A percentile compares a stretch with the other conserved stretches of the same genome.
Conservation (phyloP, 495 filamentous ascomycete species). For the Staphylotrichum longicolle region DNA sequence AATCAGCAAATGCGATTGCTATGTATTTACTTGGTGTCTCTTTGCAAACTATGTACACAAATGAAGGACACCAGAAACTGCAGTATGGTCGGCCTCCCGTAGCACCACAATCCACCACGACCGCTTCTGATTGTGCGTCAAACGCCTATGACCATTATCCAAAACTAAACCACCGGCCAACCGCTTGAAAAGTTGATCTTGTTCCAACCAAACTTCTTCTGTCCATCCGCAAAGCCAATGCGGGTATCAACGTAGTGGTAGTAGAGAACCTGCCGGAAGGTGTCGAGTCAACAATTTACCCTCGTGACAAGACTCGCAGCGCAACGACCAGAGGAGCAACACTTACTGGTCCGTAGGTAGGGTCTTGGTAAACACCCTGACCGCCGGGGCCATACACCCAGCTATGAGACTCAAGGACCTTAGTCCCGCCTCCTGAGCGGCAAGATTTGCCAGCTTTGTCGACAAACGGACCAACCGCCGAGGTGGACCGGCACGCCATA, state of each 20-base stretch:
- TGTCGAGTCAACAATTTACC: not conserved
- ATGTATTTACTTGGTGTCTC: too few relatives aligned
- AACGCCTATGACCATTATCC: not conserved
- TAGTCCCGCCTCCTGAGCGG: constrained; percentile 58
- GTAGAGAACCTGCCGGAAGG: constrained; percentile 54
- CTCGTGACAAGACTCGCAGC: not conserved
- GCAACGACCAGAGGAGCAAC: not conserved
- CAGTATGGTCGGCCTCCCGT: too few relatives aligned
- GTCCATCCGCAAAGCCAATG: constrained; percentile 61
- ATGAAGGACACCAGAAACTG: too few relatives aligned
- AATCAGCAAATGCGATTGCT: too few relatives aligned
- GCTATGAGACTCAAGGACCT: constrained; percentile 60
- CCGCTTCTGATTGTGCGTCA: too few relatives aligned
- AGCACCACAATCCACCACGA: too few relatives aligned
- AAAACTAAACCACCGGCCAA: constrained; percentile 58
- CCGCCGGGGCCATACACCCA: constrained; percentile 71
- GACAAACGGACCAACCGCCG: constrained; percentile 56
- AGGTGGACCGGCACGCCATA: constrained; percentile 57
- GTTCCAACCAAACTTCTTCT: constrained; percentile 70
- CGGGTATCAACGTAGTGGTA: constrained; percentile 68
- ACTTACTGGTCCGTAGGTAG: constrained; percentile 36
- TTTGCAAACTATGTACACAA: too few relatives aligned
- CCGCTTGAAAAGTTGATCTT: constrained; percentile 60
- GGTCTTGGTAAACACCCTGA: constrained; percentile 49
- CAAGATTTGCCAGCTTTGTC: constrained; percentile 59